phyloP scores from a whole-genome alignment of 768 basidiomycete species.

The Tricholoma flavovirens region DNA sequence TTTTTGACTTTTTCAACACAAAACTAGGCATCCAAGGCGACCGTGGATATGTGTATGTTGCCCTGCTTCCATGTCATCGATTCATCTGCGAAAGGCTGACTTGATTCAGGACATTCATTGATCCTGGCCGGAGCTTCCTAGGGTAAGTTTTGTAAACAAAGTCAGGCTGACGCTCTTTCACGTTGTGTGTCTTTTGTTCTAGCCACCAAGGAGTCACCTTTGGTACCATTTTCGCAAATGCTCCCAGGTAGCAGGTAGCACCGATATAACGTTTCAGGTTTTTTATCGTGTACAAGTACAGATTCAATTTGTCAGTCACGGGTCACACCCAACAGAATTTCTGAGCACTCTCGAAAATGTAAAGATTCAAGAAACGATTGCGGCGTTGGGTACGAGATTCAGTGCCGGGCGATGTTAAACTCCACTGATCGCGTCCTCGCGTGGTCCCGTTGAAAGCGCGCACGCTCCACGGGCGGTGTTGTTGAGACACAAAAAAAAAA shows the following conservation, averaged over 20 bases:
- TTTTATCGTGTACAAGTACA: too few relatives aligned
- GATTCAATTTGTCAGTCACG: too few relatives aligned
- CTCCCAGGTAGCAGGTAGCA: not conserved
- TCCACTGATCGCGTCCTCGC: too few relatives aligned
- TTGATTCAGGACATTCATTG: conserved; percentile 35
- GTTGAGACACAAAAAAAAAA: too few relatives aligned
- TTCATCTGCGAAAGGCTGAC: not conserved
- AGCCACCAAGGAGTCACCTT: conserved; percentile 43
- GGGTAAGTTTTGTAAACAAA: conserved; percentile 30
- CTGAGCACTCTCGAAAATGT: too few relatives aligned
- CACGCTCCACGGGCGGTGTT: too few relatives aligned
- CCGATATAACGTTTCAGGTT: too few relatives aligned
- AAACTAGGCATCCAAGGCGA: conserved; percentile 45
- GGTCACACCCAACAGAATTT: too few relatives aligned
- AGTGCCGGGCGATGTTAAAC: too few relatives aligned
- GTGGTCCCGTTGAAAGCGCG: too few relatives aligned
- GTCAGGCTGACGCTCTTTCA: not conserved
- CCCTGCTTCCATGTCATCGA: not conserved
- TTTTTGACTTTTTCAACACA: conserved; percentile 49
- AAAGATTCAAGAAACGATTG: too few relatives aligned
- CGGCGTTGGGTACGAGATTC: too few relatives aligned
- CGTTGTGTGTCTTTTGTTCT: not conserved
- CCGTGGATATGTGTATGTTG: conserved; percentile 55
- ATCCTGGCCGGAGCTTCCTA: conserved; percentile 45
- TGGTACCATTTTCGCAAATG: conserved; percentile 31